A percentile compares a stretch with the other conserved stretches of the same genome.
phyloP scores from a whole-genome alignment of 768 basidiomycete species.

The Phanerochaete sordida region DNA sequence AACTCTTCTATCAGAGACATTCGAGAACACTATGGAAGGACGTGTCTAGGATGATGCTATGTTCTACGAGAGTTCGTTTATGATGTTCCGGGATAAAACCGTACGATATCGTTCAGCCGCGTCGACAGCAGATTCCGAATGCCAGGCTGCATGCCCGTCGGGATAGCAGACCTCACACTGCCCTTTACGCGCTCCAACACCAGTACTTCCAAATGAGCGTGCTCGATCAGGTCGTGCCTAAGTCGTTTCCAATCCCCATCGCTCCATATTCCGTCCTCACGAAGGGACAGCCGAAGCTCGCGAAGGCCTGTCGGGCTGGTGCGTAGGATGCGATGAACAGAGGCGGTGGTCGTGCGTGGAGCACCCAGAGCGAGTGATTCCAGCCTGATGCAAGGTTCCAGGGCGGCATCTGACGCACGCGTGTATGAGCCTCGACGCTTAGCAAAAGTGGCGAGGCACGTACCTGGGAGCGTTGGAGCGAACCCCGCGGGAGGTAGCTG shows the following conservation, averaged over 20 bases:
- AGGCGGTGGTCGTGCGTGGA: background rate
- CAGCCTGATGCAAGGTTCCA: background rate
- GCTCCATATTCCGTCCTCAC: too few species aligned
- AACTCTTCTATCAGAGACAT: too few species aligned
- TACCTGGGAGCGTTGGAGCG: background rate
- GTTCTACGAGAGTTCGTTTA: background rate
- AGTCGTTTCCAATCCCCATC: too few species aligned
- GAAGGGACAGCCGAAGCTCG: too few species aligned
- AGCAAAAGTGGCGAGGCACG: background rate
- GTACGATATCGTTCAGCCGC: background rate
- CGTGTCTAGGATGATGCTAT: too few species aligned
- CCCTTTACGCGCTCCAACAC: background rate
- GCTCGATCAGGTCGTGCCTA: background rate
- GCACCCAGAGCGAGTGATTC: background rate
- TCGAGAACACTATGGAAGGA: too few species aligned
- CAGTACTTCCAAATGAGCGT: background rate
- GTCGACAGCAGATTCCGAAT: background rate
- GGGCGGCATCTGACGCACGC: background rate
- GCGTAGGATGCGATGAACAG: background rate
- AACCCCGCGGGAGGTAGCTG: background rate
- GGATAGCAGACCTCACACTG: background rate
- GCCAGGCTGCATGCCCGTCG: background rate
- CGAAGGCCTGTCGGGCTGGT: background rate
- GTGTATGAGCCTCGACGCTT: background rate
- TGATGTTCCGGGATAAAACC: background rate